These are phyloP conservation scores for Colletotrichum falcatum DNA, from an alignment of 2,329 filamentous ascomycete species.

Conservation along the genomic window DNA sequence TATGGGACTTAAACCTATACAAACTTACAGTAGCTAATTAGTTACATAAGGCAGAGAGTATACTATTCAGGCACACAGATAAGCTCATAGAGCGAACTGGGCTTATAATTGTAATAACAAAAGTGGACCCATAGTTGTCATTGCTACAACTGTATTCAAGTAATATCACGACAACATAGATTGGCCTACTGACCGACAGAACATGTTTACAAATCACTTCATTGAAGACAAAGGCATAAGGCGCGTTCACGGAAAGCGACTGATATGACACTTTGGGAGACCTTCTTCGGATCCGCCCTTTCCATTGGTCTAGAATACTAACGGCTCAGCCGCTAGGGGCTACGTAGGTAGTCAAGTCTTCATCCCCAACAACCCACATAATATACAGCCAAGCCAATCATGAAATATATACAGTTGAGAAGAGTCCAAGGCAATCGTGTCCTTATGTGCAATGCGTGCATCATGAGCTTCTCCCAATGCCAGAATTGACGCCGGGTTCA, in stretches of 20 bases:
- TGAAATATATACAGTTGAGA: slow-evolving; percentile 39
- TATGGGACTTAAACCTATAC: no score
- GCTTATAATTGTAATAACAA: no score
- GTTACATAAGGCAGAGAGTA: no score
- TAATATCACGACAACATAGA: no score
- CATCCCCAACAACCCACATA: slow-evolving; percentile 14
- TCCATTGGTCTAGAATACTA: slow-evolving; percentile 31
- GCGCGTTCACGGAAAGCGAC: not conserved
- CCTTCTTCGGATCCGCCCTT: slow-evolving; percentile 25
- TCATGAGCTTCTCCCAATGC: not conserved
- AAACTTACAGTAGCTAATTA: no score
- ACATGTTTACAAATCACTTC: not conserved
- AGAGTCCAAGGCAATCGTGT: slow-evolving; percentile 32
- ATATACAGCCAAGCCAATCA: slow-evolving; percentile 30
- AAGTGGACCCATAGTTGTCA: no score
- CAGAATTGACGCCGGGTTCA: not conserved
- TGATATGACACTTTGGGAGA: no score
- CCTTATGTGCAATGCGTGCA: slow-evolving; percentile 14
- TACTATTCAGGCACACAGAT: no score
- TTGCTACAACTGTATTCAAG: no score
- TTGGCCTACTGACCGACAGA: not conserved
- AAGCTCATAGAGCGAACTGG: no score
- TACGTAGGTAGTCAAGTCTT: slow-evolving; percentile 7
- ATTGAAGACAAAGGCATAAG: no score
- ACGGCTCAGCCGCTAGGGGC: slow-evolving; percentile 30